phyloP scores from a whole-genome alignment of 2,329 filamentous ascomycete genomes.

The Aspergillus sp. region DNA sequence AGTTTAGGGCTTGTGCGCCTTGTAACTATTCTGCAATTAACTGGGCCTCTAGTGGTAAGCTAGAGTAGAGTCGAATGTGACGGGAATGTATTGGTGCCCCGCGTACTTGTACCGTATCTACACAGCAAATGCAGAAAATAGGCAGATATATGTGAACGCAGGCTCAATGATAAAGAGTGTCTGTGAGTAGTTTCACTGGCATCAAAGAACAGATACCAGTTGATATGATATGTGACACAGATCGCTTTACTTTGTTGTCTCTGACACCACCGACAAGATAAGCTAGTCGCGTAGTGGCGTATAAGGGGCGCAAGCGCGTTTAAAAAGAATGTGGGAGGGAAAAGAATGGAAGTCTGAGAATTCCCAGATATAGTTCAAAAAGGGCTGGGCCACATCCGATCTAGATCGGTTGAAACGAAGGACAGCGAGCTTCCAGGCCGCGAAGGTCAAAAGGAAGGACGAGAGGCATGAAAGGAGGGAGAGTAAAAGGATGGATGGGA shows the following conservation, averaged over 20 bases:
- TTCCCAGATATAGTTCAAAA: constrained; percentile 11
- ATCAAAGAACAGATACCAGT: neutral
- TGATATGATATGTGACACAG: neutral
- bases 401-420: constrained; percentile 35
- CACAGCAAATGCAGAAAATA: neutral
- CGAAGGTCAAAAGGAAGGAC: constrained; percentile 19
- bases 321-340: constrained; percentile 21
- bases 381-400: constrained; percentile 21
- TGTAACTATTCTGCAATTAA: neutral
- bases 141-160: constrained; percentile 3
- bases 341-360: constrained; percentile 23
- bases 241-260: neutral
- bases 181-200: neutral
- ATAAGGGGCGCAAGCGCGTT: constrained; percentile 23
- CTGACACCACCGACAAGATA: neutral
- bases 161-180: neutral
- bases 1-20: neutral
- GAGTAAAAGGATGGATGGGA: neutral
- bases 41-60: neutral
- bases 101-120: neutral
- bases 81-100: neutral
- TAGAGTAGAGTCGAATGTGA: neutral
- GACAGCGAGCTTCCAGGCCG: constrained; percentile 39
- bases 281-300: constrained; percentile 13
- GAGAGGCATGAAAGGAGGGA: constrained; percentile 9